These are phyloP conservation scores for Metarhizium sp. DNA, from an alignment of 2,329 filamentous ascomycete genomes.

Conservation along the genomic window DNA sequence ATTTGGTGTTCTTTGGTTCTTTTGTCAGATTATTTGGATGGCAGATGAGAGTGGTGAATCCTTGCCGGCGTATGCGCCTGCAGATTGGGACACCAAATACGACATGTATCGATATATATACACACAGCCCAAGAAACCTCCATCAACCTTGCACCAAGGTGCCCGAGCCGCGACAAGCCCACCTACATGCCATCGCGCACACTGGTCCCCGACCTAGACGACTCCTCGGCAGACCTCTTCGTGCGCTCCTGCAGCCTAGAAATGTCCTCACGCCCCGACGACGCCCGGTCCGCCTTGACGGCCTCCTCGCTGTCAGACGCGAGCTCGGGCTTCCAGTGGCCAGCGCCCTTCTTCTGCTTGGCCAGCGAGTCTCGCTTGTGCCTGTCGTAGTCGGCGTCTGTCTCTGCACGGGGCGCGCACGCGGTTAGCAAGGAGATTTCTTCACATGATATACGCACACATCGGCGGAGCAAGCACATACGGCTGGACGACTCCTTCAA, in stretches of 20 bases:
- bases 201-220: conserved; percentile 37
- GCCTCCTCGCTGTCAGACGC: conserved; percentile 73
- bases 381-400: conserved; percentile 37
- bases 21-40: too few relatives aligned
- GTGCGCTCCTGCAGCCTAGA: conserved; percentile 49
- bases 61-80: too few relatives aligned
- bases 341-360: conserved; percentile 62
- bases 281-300: conserved; percentile 55
- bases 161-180: neutral
- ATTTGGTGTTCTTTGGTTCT: too few relatives aligned
- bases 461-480: conserved; percentile 11
- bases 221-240: conserved; percentile 40
- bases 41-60: too few relatives aligned
- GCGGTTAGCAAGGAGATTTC: too few relatives aligned
- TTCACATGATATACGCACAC: too few relatives aligned
- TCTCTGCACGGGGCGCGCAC: conserved; percentile 14
- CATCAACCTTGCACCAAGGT: neutral
- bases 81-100: too few relatives aligned
- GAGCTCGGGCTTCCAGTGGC: conserved; percentile 68
- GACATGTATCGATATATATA: too few relatives aligned
- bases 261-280: conserved; percentile 24
- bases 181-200: conserved; percentile 32
- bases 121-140: neutral
- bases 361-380: conserved; percentile 52
- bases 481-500: conserved; percentile 29